phyloP scores from a whole-genome alignment of 75 land plant genomes.

The Cupressus sempervirens region DNA sequence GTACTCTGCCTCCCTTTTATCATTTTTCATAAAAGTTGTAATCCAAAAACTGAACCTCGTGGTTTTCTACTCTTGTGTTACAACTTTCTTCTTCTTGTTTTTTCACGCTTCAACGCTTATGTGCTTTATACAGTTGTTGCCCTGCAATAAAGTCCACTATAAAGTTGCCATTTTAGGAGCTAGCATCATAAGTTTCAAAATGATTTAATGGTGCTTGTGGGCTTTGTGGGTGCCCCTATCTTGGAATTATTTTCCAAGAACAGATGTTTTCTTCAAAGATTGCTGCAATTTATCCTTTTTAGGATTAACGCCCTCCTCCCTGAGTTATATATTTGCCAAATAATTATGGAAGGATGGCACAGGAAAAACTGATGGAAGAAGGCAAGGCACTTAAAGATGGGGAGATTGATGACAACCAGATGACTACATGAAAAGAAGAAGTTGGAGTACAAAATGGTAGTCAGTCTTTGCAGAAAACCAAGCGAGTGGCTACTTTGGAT shows the following conservation, averaged over 20 bases:
- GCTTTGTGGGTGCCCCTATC: not conserved
- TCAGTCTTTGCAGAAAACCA: conserved; percentile 13
- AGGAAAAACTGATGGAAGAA: conserved; percentile 1
- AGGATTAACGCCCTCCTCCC: not conserved
- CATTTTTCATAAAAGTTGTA: too few species aligned
- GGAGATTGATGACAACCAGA: not conserved
- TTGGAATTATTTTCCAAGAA: not conserved
- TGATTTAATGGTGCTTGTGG: not conserved
- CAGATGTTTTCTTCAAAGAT: not conserved
- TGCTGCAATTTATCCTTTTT: not conserved
- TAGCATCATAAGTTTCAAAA: not conserved
- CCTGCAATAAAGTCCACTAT: too few species aligned
- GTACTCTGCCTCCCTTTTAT: too few species aligned
- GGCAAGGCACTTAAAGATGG: not conserved
- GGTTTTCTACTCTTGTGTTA: too few species aligned
- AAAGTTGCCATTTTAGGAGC: not conserved
- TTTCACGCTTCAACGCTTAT: too few species aligned
- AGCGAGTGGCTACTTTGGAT: conserved; percentile 47
- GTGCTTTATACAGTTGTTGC: too few species aligned
- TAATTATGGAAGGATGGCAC: not conserved
- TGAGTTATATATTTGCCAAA: not conserved
- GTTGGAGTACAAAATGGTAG: not conserved
- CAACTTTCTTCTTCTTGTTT: too few species aligned
- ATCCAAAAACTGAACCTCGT: too few species aligned
- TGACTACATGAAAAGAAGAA: not conserved